Conservation (phyloP, 257 asterid genomes). For the Plantago ovata region DNA sequence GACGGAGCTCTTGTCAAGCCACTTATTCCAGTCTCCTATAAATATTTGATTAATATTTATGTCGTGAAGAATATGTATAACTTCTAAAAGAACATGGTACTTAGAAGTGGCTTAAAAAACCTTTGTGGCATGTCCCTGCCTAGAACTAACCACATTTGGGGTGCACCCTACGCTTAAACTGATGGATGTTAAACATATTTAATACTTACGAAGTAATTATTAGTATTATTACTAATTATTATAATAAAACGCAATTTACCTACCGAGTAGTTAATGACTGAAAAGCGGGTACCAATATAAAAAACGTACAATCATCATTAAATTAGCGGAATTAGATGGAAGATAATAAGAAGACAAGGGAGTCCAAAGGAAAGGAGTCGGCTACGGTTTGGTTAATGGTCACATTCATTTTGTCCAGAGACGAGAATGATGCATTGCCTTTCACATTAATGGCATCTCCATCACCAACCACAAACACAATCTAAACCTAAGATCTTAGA, state of each 20-base stretch:
- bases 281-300: background rate
- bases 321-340: background rate
- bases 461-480: constrained; percentile 22
- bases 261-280: background rate
- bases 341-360: background rate
- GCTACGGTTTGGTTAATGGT: constrained; percentile 30
- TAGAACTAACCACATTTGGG: background rate
- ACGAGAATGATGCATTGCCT: constrained; percentile 38
- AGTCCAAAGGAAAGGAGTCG: constrained; percentile 18
- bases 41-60: too few relatives aligned
- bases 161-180: background rate
- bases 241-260: background rate
- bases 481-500: background rate
- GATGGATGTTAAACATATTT: background rate
- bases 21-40: too few relatives aligned
- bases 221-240: too few relatives aligned
- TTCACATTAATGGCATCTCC: constrained; percentile 9
- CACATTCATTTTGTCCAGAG: constrained; percentile 30
- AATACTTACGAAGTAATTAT: too few relatives aligned
- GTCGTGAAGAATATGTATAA: too few relatives aligned
- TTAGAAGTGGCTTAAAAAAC: too few relatives aligned
- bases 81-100: too few relatives aligned
- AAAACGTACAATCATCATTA: background rate
- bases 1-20: too few relatives aligned
- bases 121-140: too few relatives aligned